Base-by-base conservation (phyloP, 176 grass and related monocot species). In the Ensete ventricosum region DNA sequence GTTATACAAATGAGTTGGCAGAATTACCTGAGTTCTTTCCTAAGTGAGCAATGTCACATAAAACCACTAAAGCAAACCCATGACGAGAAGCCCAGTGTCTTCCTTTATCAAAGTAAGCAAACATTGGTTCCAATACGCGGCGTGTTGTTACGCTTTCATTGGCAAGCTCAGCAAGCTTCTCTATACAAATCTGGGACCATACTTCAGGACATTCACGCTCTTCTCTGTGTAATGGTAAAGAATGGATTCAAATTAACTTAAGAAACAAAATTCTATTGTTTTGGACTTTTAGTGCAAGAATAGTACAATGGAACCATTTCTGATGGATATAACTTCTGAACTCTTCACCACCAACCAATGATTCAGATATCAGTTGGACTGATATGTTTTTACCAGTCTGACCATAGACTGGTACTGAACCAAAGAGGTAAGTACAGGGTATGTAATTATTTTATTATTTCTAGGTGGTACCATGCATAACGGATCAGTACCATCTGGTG, bases 61-160 rank as follows among this genome's bases (percentile, higher is more conserved):
- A 86, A 68, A 94, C 90, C 69, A 94, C 81, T 77, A 89, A 89
- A 78, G 86, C 88, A 77, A 94, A 73, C 59, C 95, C 95, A 84
- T 82, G 80, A 16, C 66, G 82, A 74, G 86, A 87, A 53, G 71
- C 55, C 95, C 95, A 99, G 49, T 89, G 86, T 79, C 89, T 99
- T 53, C 90, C 84, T 70, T 67, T 78, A 78, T 94, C 95, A 78
- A 99, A 89, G 60, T 87, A 99, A 27, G 77, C 64, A 83, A 99
- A 58, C 88, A 94, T 91, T 64, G 91, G 95, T 76, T 99, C 91
- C 78, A 99, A 63, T 63, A 94, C 64, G 60, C 82, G 88, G 2
- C 95, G 88, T 84, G 89, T 91, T 67, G 88, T 94, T 82, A 86
- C 84, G 73, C 95, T 99, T 80, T 99, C 95, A 84, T 89, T 91